Evolutionary conservation across 2,329 filamentous ascomycete genomes (phyloP), one percentile per base, ranked within the genome.

Genomic region (Trichoderma pleuroti): DNA sequence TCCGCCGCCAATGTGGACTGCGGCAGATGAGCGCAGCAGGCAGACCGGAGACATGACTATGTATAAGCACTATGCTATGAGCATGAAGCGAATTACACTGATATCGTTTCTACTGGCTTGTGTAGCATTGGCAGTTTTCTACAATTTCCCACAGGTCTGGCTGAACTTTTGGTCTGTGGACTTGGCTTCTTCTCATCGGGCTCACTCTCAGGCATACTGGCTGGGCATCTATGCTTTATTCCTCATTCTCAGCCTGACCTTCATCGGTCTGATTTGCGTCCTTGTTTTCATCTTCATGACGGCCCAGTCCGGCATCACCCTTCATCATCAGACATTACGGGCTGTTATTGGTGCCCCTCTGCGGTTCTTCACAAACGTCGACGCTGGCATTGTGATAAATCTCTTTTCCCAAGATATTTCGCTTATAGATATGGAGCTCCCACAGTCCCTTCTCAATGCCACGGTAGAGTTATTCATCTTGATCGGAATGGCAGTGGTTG

Each of bases 401-500:
- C 73, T 83, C 7, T 86, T 86, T 72, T 83, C 81, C 0, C 84
- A 85, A 71, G 84, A 86, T 34, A 76, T 84, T 72, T 79, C 77
- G 2, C 75, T 85, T 0, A 75, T 85, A 5, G 83, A 85, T 46
- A 75, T 75, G 1, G 80, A 83, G 30, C 74, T 85, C 0, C 81
- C 82, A 0, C 62, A 76, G 24, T 70, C 79, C 0, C 62, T 83
- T 1, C 72, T 78, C 1, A 82, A 83, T 59, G 62, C 78, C 6
- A 71, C 72, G 3, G 39, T 77, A 0, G 63, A 74, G 5, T 16
- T 76, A 34, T 76, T 77, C 4, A 72, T 74, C 16, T 71, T 75
- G 2, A 73, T 86, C 5, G 83, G 83, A 7, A 82, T 84, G 73
- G 81, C 84, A n/a, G 79, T 79, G 9, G 78, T 89, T 2, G 84